A percentile compares a stretch with the other conserved stretches of the same genome.
These are phyloP conservation scores for Lagenidium giganteum DNA, from an alignment of 352 stramenopile species.

Conservation along the genomic window DNA sequence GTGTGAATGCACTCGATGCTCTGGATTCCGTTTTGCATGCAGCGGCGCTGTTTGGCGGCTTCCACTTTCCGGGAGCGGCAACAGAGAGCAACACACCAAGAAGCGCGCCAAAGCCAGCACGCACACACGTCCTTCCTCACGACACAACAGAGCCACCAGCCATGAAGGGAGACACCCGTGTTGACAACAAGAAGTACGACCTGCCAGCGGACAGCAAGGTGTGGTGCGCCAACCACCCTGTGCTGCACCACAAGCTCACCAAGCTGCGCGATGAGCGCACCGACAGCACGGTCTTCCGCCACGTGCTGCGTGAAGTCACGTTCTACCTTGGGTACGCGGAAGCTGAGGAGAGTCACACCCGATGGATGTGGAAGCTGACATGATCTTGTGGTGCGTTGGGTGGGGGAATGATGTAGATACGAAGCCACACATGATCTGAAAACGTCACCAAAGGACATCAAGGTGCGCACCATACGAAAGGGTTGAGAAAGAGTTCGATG, in stretches of 20 bases:
- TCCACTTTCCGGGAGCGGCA: too few species aligned
- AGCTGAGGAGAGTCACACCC: not conserved
- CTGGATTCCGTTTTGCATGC: too few species aligned
- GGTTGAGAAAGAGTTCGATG: not conserved
- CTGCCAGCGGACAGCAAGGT: constrained; percentile 60
- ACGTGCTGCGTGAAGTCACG: constrained; percentile 93
- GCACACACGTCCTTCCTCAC: not conserved
- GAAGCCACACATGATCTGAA: constrained; percentile 58
- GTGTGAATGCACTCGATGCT: too few species aligned
- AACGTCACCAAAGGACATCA: constrained; percentile 58
- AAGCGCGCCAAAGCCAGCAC: constrained; percentile 17
- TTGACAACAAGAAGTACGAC: constrained; percentile 46
- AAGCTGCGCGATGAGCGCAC: constrained; percentile 91
- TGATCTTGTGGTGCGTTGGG: too few species aligned
- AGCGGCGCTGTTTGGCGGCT: too few species aligned
- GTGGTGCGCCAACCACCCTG: constrained; percentile 79
- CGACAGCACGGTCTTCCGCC: constrained; percentile 86
- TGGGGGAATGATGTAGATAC: too few species aligned
- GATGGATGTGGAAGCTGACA: not conserved
- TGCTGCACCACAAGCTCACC: constrained; percentile 93
- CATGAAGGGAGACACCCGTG: constrained; percentile 49
- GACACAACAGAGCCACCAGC: not conserved
- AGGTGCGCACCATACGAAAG: constrained; percentile 17
- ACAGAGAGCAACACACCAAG: too few species aligned
- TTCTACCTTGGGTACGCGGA: constrained; percentile 95